phyloP scores from a whole-genome alignment of 768 basidiomycete species.

The Kwoniella bestiolae region DNA sequence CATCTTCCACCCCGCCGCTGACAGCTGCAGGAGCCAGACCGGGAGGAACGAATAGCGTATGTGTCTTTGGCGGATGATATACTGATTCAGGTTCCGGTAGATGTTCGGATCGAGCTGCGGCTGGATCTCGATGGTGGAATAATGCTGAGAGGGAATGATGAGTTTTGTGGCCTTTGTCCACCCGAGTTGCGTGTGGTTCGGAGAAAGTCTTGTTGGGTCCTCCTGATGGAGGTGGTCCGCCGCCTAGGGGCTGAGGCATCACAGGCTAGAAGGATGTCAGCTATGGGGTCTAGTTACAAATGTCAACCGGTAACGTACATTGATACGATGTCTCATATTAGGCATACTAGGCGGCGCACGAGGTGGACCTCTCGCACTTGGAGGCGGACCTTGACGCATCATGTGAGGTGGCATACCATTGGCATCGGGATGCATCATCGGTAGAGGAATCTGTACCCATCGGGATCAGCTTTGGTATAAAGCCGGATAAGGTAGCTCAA shows the following conservation, averaged over 20 bases:
- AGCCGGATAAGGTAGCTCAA: neutral
- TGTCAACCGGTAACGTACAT: conserved; percentile 20
- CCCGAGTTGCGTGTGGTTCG: conserved; percentile 23
- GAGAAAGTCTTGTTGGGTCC: conserved; percentile 29
- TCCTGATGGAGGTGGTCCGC: conserved; percentile 5
- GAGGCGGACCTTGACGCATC: conserved; percentile 5
- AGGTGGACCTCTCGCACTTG: conserved; percentile 8
- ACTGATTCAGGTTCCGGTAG: conserved; percentile 26
- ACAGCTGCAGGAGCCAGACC: conserved; percentile 30
- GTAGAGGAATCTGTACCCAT: conserved; percentile 10
- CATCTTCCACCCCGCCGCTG: conserved; percentile 30
- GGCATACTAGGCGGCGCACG: conserved; percentile 43
- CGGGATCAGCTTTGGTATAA: neutral
- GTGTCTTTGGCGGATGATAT: conserved; percentile 23
- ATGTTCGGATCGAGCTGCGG: conserved; percentile 6
- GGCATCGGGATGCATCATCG: conserved; percentile 21
- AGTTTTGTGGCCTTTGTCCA: conserved; percentile 16
- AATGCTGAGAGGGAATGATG: conserved; percentile 18
- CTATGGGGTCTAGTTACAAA: neutral
- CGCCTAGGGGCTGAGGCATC: conserved; percentile 43
- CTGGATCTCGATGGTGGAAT: conserved; percentile 15
- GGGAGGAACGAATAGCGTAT: conserved; percentile 40
- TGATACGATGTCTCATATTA: conserved; percentile 31
- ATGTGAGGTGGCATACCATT: conserved; percentile 12
- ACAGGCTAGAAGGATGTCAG: conserved; percentile 26